Evolutionary conservation across 345 rosid genomes (phyloP).

Genomic region (Luvunga scandens): DNA sequence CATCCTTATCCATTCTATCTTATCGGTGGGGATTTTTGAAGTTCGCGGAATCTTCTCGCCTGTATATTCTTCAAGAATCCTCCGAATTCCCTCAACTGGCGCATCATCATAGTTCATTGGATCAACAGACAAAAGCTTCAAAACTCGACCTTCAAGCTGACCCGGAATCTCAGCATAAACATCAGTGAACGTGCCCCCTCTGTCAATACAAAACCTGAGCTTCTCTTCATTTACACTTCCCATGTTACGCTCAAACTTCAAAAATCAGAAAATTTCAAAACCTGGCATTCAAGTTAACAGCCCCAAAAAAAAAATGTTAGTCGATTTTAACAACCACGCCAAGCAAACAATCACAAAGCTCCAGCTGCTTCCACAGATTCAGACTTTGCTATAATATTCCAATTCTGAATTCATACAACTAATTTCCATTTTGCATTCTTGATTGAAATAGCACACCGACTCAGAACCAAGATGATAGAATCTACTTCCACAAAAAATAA

Average conservation of each 20-base stretch:
- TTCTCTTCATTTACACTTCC: constrained; percentile 49
- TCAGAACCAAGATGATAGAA: neutral
- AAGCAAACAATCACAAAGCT: neutral
- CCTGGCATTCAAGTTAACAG: constrained; percentile 4
- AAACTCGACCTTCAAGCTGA: constrained; percentile 55
- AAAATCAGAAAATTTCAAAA: constrained; percentile 3
- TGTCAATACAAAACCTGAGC: constrained; percentile 80
- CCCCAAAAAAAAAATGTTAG: neutral
- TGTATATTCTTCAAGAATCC: constrained; percentile 81
- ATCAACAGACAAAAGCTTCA: constrained; percentile 92
- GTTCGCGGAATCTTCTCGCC: constrained; percentile 64
- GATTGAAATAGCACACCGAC: neutral
- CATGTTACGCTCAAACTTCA: constrained; percentile 32
- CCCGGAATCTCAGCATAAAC: constrained; percentile 97
- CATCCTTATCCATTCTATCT: constrained; percentile 97
- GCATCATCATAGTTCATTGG: constrained; percentile 96
- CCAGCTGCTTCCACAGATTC: neutral
- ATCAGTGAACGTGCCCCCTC: constrained; percentile 97
- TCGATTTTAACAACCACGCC: neutral
- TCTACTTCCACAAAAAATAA: too few relatives aligned
- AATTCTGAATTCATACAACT: neutral
- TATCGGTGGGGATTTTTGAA: constrained; percentile 78
- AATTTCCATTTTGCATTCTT: neutral
- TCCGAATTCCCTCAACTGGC: constrained; percentile 87
- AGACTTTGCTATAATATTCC: neutral